Conservation (phyloP, 768 basidiomycete species). For the Kwoniella sp. region DNA sequence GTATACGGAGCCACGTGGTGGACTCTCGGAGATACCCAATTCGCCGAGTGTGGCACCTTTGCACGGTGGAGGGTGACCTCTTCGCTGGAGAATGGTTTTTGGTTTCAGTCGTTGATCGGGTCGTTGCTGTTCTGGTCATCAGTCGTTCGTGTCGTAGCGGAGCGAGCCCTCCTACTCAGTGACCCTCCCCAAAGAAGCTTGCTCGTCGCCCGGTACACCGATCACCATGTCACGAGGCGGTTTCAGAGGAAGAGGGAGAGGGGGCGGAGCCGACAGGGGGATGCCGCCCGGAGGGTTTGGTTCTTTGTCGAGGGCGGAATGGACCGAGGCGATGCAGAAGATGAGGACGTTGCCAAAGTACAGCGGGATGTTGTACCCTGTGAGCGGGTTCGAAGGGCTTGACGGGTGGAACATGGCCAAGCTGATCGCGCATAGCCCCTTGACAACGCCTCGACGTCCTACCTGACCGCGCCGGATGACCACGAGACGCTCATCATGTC, state of each 20-base stretch:
- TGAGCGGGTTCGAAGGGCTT: no score
- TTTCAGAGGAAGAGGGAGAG: constrained; percentile 33
- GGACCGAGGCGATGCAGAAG: constrained; percentile 17
- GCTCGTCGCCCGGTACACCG: no score
- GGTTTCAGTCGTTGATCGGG: no score
- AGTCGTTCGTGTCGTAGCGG: no score
- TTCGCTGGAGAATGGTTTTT: background rate
- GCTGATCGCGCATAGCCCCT: constrained; percentile 20
- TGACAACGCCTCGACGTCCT: constrained; percentile 15
- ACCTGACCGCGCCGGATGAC: constrained; percentile 19
- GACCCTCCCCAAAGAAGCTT: no score
- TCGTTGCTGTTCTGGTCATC: no score
- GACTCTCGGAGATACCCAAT: background rate
- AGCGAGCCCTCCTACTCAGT: no score
- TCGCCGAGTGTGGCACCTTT: background rate
- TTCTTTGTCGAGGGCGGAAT: constrained; percentile 16
- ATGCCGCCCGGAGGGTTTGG: constrained; percentile 18
- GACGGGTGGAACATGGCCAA: no score
- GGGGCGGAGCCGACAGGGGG: constrained; percentile 24
- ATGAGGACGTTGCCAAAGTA: constrained; percentile 17
- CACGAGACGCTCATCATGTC: constrained; percentile 24
- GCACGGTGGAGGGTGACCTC: background rate
- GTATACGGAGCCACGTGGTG: background rate
- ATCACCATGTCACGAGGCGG: constrained; percentile 40
- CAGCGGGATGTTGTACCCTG: constrained; percentile 36